phyloP scores from a whole-genome alignment of 257 asterid species.

The Ajuga chamaepitys region DNA sequence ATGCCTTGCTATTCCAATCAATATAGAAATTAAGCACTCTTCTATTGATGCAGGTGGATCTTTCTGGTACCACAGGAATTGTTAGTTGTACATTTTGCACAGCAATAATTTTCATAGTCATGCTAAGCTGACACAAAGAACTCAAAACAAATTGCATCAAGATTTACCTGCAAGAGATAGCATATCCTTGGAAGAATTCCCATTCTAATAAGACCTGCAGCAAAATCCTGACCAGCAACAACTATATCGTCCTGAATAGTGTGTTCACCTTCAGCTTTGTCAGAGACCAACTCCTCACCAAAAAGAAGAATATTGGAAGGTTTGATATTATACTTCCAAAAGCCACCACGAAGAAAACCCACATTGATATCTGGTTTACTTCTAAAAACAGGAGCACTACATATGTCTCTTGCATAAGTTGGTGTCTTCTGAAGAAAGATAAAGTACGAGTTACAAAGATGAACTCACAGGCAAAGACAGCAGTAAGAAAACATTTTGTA shows the following conservation, averaged over 20 bases:
- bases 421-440: constrained; percentile 56
- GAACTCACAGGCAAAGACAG: constrained; percentile 2
- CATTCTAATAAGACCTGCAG: constrained; percentile 94
- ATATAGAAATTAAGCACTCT: constrained; percentile 71
- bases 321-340: constrained; percentile 92
- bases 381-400: constrained; percentile 92
- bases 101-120: not conserved
- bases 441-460: constrained; percentile 11
- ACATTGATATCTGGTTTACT: constrained; percentile 60
- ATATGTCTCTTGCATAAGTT: constrained; percentile 34
- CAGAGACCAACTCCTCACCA: constrained; percentile 28
- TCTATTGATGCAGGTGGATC: constrained; percentile 63
- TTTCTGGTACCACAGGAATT: constrained; percentile 39
- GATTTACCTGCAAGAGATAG: constrained; percentile 79
- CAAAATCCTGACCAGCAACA: constrained; percentile 88
- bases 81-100: constrained; percentile 1
- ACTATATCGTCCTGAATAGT: constrained; percentile 83
- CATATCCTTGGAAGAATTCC: constrained; percentile 72
- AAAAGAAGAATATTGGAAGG: constrained; percentile 57
- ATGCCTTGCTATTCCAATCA: constrained; percentile 85
- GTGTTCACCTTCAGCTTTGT: constrained; percentile 47
- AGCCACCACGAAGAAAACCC: constrained; percentile 94
- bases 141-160: constrained; percentile 10
- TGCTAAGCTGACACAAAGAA: not conserved
- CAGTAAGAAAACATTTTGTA: constrained; percentile 6